A percentile compares a stretch with the other conserved stretches of the same genome.
Conservation (phyloP, 2,329 filamentous ascomycete species). For the Byssoonygena ceratinophila region DNA sequence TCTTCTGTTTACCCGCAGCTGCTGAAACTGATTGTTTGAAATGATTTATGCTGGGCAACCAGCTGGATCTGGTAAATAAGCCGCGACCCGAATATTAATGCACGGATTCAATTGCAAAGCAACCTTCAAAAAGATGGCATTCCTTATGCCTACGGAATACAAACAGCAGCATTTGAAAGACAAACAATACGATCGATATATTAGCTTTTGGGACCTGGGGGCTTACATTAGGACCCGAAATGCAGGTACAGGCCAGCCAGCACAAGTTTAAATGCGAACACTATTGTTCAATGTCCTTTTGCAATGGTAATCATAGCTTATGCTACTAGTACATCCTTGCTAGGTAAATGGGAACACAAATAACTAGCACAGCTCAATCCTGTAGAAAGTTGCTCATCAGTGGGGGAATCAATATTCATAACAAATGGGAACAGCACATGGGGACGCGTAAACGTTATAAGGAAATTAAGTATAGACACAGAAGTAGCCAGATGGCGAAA, state of each 20-base stretch:
- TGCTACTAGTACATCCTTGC: neutral
- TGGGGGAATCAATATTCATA: slow-evolving; percentile 8
- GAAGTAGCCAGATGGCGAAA: neutral
- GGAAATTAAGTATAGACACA: neutral
- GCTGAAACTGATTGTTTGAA: neutral
- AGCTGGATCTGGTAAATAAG: too few relatives aligned
- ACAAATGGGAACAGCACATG: neutral
- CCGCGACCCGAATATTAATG: too few relatives aligned
- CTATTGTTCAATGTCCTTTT: neutral
- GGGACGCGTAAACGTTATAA: neutral
- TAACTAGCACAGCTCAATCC: neutral
- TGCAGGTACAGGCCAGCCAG: too few relatives aligned
- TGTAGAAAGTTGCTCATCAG: slow-evolving; percentile 3
- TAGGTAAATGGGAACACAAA: neutral
- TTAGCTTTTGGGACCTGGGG: too few relatives aligned
- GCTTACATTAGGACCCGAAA: too few relatives aligned
- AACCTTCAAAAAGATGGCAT: too few relatives aligned
- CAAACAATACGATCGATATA: too few relatives aligned
- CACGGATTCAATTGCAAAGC: too few relatives aligned
- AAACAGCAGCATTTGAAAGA: too few relatives aligned
- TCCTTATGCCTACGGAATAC: too few relatives aligned
- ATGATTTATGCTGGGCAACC: neutral
- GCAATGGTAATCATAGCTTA: neutral
- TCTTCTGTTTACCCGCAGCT: neutral
- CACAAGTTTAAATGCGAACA: too few relatives aligned